phyloP scores from a whole-genome alignment of 2,329 filamentous ascomycete species.

The Stagonosporopsis vannaccii region DNA sequence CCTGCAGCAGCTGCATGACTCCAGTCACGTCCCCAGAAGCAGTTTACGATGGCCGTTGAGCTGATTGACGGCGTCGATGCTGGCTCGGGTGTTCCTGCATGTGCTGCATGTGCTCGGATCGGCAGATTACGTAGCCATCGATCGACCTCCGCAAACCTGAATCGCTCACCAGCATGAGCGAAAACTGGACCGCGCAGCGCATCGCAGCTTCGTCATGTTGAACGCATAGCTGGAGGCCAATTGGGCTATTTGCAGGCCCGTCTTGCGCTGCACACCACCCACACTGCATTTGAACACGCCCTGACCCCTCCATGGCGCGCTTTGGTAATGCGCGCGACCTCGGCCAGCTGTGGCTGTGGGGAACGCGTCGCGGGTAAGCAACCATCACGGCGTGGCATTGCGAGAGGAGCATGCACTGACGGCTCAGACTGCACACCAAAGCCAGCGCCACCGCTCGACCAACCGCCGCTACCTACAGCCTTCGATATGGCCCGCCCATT shows the following conservation, averaged over 20 bases:
- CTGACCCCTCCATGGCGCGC: constrained; percentile 30
- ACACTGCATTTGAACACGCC: constrained; percentile 1
- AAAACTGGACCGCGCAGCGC: constrained; percentile 5
- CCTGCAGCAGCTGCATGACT: constrained; percentile 3
- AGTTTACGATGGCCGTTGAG: constrained; percentile 1
- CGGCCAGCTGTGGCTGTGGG: constrained; percentile 38
- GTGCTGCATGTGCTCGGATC: constrained; percentile 13
- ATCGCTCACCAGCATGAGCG: constrained; percentile 5
- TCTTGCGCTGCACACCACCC: constrained; percentile 5
- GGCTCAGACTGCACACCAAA: constrained; percentile 33
- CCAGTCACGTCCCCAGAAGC: background rate
- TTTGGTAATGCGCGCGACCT: constrained; percentile 34
- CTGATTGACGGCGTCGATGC: background rate
- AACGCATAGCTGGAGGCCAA: constrained; percentile 29
- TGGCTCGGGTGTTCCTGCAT: constrained; percentile 16
- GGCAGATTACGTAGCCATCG: constrained; percentile 11
- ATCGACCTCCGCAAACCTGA: constrained; percentile 12
- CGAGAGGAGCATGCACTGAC: constrained; percentile 15
- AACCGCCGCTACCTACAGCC: constrained; percentile 23
- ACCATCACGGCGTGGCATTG: background rate
- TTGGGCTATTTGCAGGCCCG: constrained; percentile 21
- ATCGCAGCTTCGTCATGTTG: constrained; percentile 35
- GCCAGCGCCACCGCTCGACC: constrained; percentile 20
- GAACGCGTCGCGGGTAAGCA: constrained; percentile 39
- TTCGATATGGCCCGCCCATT: constrained; percentile 41